phyloP scores from a whole-genome alignment of 2,329 filamentous ascomycete genomes.

The Exophiala alcalophila region DNA sequence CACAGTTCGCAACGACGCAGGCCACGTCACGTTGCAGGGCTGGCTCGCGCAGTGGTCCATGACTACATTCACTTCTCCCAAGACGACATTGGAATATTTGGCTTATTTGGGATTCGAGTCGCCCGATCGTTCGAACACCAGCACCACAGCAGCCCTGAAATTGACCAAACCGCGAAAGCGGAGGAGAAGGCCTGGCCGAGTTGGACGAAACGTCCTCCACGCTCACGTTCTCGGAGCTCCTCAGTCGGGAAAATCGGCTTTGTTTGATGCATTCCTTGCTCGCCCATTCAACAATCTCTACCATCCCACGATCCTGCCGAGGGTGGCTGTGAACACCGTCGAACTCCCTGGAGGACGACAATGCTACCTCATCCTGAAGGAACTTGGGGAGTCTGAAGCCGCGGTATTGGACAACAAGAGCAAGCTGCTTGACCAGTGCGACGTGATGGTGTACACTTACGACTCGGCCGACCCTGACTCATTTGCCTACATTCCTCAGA shows the following conservation, averaged over 20 bases:
- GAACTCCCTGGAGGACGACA: conserved; percentile 95
- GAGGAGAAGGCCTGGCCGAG: conserved; percentile 73
- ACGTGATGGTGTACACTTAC: conserved; percentile 92
- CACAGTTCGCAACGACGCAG: conserved; percentile 91
- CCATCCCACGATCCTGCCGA: conserved; percentile 90
- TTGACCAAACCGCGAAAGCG: conserved; percentile 89
- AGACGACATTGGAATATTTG: conserved; percentile 91
- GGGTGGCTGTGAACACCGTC: conserved; percentile 91
- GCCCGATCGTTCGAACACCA: conserved; percentile 65
- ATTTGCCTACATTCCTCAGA: conserved; percentile 82
- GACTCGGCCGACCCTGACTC: conserved; percentile 96
- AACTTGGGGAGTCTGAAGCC: conserved; percentile 82
- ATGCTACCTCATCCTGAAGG: conserved; percentile 92
- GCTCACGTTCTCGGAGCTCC: conserved; percentile 88
- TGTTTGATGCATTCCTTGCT: conserved; percentile 88
- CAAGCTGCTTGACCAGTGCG: conserved; percentile 81
- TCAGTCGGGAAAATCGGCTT: conserved; percentile 82
- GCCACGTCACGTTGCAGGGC: conserved; percentile 91
- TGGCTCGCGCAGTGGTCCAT: conserved; percentile 99
- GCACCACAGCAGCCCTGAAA: conserved; percentile 80
- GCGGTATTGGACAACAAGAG: conserved; percentile 88
- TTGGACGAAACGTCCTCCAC: conserved; percentile 90
- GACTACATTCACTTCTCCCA: conserved; percentile 95
- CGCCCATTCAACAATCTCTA: conserved; percentile 81
- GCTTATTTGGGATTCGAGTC: conserved; percentile 95